Base-by-base conservation (phyloP, 2,329 filamentous ascomycete genomes). In the Stachybotrys elegans region DNA sequence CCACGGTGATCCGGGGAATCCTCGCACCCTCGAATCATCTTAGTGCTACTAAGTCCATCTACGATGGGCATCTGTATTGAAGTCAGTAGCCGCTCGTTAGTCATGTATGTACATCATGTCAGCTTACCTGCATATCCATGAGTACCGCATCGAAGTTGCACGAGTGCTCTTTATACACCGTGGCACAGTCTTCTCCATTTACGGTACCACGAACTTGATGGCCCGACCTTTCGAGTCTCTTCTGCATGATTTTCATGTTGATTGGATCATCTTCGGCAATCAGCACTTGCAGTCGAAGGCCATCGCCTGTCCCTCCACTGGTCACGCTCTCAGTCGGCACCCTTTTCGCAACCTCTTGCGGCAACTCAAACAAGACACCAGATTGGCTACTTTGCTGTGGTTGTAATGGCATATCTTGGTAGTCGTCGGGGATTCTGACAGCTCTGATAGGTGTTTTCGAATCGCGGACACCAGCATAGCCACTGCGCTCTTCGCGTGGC, bases 251-350 rank as follows among this genome's bases (percentile, higher is more conserved):
- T 47, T 82, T 85, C 64, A 87, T 87, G 54, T 95, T 95, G 53
- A 94, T 83, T 0, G 88, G 88, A 54, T 95, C 89, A 52, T 95
- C 90, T 57, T 95, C 90, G 0, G 90, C 90, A 27, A 95, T 80
- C 19, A 95, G 71, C 3, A 94, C 80, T 16, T 76, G 73, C 51
- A 89, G 69, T 29, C 43, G 44, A 9, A 32, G 47, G 12, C 50
- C 43, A 4, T 59, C 49, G 4, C 52, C 51, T 5, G 53, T 54
- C 11, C 48, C 47, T 25, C 35, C 48, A 9, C 55, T 60, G 3
- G 52, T 51, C 4, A 55, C 48, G 16, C 54, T 61, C 38, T 57
- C 56, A 7, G 52, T 51, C 3, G 43, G 44, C 6, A 48, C 23
- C 40, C 41, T 50, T 37, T 42, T 27, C 42, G 11, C 16, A 19